These are phyloP conservation scores for Mucor piriformis DNA, from an alignment of 371 early-diverging fungal species.

Conservation along the genomic window DNA sequence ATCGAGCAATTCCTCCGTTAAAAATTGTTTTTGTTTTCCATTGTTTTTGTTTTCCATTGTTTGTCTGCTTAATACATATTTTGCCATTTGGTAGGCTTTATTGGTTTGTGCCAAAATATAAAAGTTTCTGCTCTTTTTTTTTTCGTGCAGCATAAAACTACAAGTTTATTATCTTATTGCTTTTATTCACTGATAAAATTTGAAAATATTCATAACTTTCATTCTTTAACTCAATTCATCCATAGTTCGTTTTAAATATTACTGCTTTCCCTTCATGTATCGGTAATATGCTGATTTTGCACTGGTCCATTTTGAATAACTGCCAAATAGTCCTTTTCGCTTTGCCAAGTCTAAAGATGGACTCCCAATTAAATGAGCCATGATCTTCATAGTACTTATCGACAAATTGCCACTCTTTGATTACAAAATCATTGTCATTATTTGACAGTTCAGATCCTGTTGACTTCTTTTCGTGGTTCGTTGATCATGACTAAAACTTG, in stretches of 20 bases:
- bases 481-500: slow-evolving; percentile 7
- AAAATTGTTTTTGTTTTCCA: background rate
- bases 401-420: slow-evolving; percentile 19
- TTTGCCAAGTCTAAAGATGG: slow-evolving; percentile 15
- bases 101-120: background rate
- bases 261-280: slow-evolving; percentile 12
- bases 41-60: background rate
- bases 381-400: slow-evolving; percentile 14
- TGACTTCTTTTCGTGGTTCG: slow-evolving; percentile 9
- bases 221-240: no score
- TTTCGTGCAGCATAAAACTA: background rate
- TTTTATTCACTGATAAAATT: background rate
- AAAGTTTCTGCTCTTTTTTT: background rate
- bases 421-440: background rate
- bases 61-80: background rate
- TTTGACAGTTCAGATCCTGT: slow-evolving; percentile 8
- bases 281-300: slow-evolving; percentile 20
- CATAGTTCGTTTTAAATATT: slow-evolving; percentile 4
- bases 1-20: background rate
- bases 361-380: slow-evolving; percentile 14
- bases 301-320: slow-evolving; percentile 17
- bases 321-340: slow-evolving; percentile 13
- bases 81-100: background rate
- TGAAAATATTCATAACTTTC: slow-evolving; percentile 2
- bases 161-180: slow-evolving; percentile 9